These are phyloP conservation scores for Neonothopanus nambi DNA, from an alignment of 1,284 basidiomycete species.

Conservation along the genomic window DNA sequence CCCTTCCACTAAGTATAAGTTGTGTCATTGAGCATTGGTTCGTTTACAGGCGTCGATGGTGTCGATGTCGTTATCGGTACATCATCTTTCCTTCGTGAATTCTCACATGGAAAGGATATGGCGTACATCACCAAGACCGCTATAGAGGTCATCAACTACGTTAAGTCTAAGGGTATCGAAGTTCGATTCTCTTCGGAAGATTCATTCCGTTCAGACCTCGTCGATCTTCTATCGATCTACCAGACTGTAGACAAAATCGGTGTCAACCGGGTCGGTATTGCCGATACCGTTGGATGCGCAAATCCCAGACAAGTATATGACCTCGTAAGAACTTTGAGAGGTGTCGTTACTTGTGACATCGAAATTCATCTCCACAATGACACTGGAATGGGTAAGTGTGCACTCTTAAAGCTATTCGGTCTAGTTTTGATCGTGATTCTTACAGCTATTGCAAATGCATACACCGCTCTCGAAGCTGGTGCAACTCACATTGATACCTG, in stretches of 20 bases:
- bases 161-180: constrained; percentile 99
- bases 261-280: constrained; percentile 98
- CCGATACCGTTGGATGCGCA: constrained; percentile 98
- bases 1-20: neutral
- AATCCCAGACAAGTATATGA: constrained; percentile 99
- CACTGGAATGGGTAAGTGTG: constrained; percentile 78
- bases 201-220: constrained; percentile 99
- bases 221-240: constrained; percentile 98
- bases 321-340: constrained; percentile 92
- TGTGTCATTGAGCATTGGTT: neutral
- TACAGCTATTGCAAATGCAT: constrained; percentile 96
- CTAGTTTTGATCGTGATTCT: constrained; percentile 14
- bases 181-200: constrained; percentile 99
- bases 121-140: constrained; percentile 99
- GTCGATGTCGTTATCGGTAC: constrained; percentile 99
- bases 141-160: constrained; percentile 98
- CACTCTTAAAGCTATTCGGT: neutral
- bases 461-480: constrained; percentile 97
- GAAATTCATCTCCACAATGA: constrained; percentile 99
- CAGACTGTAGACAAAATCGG: constrained; percentile 99
- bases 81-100: constrained; percentile 98
- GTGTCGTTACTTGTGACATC: constrained; percentile 96
- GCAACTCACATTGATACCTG: constrained; percentile 99
- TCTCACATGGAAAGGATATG: constrained; percentile 99
- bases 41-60: constrained; percentile 83